These are phyloP conservation scores for Alternaria arbusti DNA, from an alignment of 2,329 filamentous ascomycete species.

Conservation along the genomic window DNA sequence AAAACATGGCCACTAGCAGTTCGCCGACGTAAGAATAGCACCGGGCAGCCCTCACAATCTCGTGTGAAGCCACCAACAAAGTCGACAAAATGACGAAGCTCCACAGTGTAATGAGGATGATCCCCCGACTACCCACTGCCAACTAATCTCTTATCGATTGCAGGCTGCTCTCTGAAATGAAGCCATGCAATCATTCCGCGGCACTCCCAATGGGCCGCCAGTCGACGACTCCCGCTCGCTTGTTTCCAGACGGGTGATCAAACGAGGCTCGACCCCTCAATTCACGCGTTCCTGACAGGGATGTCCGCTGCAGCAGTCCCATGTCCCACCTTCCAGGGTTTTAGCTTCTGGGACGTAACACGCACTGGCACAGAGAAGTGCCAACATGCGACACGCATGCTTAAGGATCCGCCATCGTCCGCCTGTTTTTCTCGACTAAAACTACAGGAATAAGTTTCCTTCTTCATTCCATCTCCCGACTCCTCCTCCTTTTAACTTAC, in stretches of 20 bases:
- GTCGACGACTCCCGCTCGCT: slow-evolving; percentile 18
- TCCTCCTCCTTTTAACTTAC: slow-evolving; percentile 12
- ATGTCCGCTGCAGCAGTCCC: slow-evolving; percentile 1
- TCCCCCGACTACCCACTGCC: background rate
- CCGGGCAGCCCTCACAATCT: background rate
- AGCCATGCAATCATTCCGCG: slow-evolving; percentile 22
- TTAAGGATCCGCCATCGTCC: background rate
- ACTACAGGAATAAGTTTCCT: background rate
- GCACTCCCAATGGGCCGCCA: slow-evolving; percentile 5
- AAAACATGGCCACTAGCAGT: background rate
- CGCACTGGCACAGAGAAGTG: slow-evolving; percentile 19
- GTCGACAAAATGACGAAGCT: background rate
- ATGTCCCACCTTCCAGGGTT: background rate
- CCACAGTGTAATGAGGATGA: background rate
- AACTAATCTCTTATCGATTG: slow-evolving; percentile 16
- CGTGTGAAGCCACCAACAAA: background rate
- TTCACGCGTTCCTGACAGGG: slow-evolving; percentile 14
- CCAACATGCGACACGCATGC: slow-evolving; percentile 21
- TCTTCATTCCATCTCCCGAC: slow-evolving; percentile 8
- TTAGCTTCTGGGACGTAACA: slow-evolving; percentile 19
- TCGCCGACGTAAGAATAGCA: slow-evolving; percentile 1
- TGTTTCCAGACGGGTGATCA: slow-evolving; percentile 39
- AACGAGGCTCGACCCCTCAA: slow-evolving; percentile 22
- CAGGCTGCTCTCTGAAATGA: slow-evolving; percentile 8
- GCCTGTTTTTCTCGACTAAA: background rate